phyloP scores from a whole-genome alignment of 2,329 filamentous ascomycete species.

The Aureobasidium sp. region DNA sequence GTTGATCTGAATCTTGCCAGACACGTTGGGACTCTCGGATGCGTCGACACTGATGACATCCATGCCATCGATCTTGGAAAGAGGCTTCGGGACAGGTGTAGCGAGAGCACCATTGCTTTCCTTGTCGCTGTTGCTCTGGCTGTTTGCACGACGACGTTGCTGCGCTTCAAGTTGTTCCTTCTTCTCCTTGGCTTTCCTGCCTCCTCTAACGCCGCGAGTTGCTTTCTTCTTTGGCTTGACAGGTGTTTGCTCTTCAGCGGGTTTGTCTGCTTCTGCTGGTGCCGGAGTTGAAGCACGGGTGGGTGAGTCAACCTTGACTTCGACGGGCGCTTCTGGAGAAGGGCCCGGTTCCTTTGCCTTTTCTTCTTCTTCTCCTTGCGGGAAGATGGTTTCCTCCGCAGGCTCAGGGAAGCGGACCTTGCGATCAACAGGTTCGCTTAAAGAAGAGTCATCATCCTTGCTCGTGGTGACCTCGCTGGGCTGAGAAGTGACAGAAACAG shows the following conservation, averaged over 20 bases:
- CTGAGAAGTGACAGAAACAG: background rate
- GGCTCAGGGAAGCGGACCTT: slow-evolving; percentile 25
- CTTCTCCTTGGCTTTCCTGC: slow-evolving; percentile 27
- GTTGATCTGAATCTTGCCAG: slow-evolving; percentile 51
- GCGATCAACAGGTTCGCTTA: background rate
- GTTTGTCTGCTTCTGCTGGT: slow-evolving; percentile 6
- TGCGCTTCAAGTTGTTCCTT: slow-evolving; percentile 20
- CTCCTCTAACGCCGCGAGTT: slow-evolving; percentile 38
- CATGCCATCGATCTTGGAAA: slow-evolving; percentile 23
- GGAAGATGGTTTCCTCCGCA: slow-evolving; percentile 30
- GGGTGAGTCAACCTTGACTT: slow-evolving; percentile 11
- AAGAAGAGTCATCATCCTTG: background rate
- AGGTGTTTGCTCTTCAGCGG: slow-evolving; percentile 16
- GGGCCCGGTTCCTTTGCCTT: slow-evolving; percentile 18
- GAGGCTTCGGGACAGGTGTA: slow-evolving; percentile 24
- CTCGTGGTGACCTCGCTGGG: background rate
- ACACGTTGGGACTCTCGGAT: slow-evolving; percentile 35
- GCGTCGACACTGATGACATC: slow-evolving; percentile 39
- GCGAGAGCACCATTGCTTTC: slow-evolving; percentile 26
- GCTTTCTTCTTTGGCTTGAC: slow-evolving; percentile 41
- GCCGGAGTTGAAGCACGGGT: slow-evolving; percentile 5
- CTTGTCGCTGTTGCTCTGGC: slow-evolving; percentile 16
- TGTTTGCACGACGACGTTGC: slow-evolving; percentile 16
- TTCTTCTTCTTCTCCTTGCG: slow-evolving; percentile 20
- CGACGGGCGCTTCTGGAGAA: background rate